Base-by-base conservation (phyloP, 768 basidiomycete species). In the Dioszegia aurantiaca region DNA sequence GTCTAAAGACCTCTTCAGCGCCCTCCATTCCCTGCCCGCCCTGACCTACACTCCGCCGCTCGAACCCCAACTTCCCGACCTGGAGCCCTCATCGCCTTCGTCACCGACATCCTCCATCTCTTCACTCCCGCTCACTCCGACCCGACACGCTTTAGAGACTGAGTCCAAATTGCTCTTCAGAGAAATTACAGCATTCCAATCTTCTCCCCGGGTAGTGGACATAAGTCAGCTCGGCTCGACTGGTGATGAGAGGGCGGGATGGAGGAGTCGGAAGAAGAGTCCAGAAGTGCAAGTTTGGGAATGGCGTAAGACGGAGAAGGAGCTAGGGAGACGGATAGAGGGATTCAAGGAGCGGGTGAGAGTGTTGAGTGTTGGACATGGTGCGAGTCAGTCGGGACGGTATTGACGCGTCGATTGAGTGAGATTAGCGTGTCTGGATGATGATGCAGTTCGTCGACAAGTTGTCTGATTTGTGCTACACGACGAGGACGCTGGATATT, bases 131-230 rank as follows among this genome's bases (percentile, higher is more conserved):
- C 17, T 54, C 17, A 63, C 61, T 19, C 69, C 60, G 0, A 59
- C 61, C 64, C 23, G 66, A 81, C 19, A 83, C 81, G 17, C 87
- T 0, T 80, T 97, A 42, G 79, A 85, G 1, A 87, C 85, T 0
- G 90, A 95, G 74, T 87, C 88, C 1, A 94, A 89, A 76, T 74
- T 86, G 40, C 80, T 99, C 19, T 92, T 89, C 69, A 84, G 87
- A n/a, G 89, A 94, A 62, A 87, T 97, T 9, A 86, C 93, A 67
- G 82, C 82, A 63, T 89, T 88, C 75, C 89, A 91, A 0, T 85
- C 90, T 0, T 84, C 85, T 1, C 87, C 89, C 0, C 82, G 83
- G 4, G 86, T 99, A 27, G 88, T 99, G 36, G 93, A 98, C 75
- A 80, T 99, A 82, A 81, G 69, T 77, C 84, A 23, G 77, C 77